Conservation (phyloP, 2,329 filamentous ascomycete species). For the Exophiala viscosa region DNA sequence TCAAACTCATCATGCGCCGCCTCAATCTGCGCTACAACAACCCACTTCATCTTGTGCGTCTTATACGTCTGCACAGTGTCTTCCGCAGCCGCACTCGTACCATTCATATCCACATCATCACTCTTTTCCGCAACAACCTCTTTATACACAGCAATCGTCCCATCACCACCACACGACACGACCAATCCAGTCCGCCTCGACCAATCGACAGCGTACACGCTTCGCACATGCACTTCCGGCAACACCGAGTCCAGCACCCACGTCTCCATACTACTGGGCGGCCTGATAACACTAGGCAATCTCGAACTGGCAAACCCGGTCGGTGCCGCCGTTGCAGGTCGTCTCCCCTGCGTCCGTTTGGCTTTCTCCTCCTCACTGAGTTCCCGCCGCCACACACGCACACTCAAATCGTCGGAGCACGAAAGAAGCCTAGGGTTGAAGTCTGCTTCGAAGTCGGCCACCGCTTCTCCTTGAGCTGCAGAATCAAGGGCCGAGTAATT, state of each 20-base stretch:
- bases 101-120: slow-evolving; percentile 29
- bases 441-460: slow-evolving; percentile 33
- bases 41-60: slow-evolving; percentile 58
- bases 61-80: slow-evolving; percentile 15
- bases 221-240: slow-evolving; percentile 70
- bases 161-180: slow-evolving; percentile 87
- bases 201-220: slow-evolving; percentile 84
- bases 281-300: slow-evolving; percentile 90
- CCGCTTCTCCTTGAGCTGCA: slow-evolving; percentile 3
- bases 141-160: slow-evolving; percentile 72
- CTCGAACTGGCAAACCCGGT: slow-evolving; percentile 21
- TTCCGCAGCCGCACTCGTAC: slow-evolving; percentile 24
- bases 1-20: slow-evolving; percentile 89
- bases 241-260: slow-evolving; percentile 78
- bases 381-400: slow-evolving; percentile 73
- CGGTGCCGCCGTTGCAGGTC: slow-evolving; percentile 3
- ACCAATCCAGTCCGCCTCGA: slow-evolving; percentile 71
- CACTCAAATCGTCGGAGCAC: slow-evolving; percentile 77
- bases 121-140: slow-evolving; percentile 46
- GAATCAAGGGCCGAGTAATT: slow-evolving; percentile 17
- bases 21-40: slow-evolving; percentile 62
- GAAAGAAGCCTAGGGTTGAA: slow-evolving; percentile 61
- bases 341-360: slow-evolving; percentile 12
- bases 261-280: slow-evolving; percentile 66
- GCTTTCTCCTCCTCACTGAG: slow-evolving; percentile 51